Percentiles rank a stretch among this genome's conserved stretches.
Conservation (phyloP, 176 grass and related monocot species). For the Musa itinerans region DNA sequence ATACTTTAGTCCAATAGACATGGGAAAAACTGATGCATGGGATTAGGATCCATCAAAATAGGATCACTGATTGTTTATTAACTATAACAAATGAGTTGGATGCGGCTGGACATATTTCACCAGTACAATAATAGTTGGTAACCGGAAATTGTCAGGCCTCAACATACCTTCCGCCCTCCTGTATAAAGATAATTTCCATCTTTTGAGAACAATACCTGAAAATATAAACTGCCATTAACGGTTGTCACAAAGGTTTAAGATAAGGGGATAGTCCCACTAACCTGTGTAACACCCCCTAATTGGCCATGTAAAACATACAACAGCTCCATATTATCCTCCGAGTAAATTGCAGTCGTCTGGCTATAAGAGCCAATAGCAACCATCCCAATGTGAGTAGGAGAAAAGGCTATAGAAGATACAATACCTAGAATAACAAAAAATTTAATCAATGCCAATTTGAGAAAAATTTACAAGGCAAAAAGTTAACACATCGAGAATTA, state of each 20-base stretch:
- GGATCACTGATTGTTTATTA: not conserved
- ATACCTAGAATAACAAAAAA: conserved; percentile 41
- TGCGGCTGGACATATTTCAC: not conserved
- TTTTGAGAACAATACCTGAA: conserved; percentile 87
- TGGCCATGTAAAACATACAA: conserved; percentile 90
- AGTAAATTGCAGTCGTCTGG: conserved; percentile 74
- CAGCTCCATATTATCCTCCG: conserved; percentile 74
- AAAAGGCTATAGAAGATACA: conserved; percentile 77
- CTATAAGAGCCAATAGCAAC: conserved; percentile 94
- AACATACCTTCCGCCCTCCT: conserved; percentile 82
- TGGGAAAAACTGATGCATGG: not conserved
- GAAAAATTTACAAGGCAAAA: not conserved
- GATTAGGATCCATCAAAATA: not conserved
- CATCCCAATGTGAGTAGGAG: conserved; percentile 65
- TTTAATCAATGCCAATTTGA: not conserved
- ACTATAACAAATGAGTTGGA: not conserved
- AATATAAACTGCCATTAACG: conserved; percentile 12
- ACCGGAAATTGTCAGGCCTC: not conserved
- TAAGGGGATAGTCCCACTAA: conserved; percentile 19
- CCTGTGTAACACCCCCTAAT: conserved; percentile 84
- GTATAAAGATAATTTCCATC: conserved; percentile 92
- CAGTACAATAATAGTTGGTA: not conserved
- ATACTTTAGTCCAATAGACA: not conserved
- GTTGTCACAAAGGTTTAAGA: conserved; percentile 3
- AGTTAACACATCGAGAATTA: not conserved